Conservation (phyloP, 495 filamentous ascomycete genomes). For the Podospora pseudoanserina region DNA sequence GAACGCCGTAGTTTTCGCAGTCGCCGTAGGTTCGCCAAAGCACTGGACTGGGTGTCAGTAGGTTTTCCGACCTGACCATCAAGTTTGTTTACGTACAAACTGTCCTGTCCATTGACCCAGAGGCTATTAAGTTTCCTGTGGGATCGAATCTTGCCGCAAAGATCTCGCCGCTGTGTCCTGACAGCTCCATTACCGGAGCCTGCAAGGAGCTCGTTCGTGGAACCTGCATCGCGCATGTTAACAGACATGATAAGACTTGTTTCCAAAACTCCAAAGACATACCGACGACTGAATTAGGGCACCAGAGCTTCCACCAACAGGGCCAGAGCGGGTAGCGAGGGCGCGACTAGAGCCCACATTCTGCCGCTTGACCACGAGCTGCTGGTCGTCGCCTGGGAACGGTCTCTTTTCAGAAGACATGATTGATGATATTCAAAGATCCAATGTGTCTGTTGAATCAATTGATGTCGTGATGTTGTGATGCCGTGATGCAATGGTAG, state of each 20-base stretch:
- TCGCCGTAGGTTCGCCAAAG: conserved; percentile 89
- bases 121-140: conserved; percentile 82
- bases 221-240: conserved; percentile 51
- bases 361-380: conserved; percentile 86
- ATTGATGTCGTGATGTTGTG: background rate
- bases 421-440: background rate
- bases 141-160: conserved; percentile 90
- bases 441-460: background rate
- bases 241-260: conserved; percentile 18
- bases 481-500: background rate
- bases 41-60: conserved; percentile 47
- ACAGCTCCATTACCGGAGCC: conserved; percentile 92
- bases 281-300: conserved; percentile 80
- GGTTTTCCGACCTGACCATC: background rate
- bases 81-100: conserved; percentile 57
- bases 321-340: conserved; percentile 60
- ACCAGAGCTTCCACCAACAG: conserved; percentile 56
- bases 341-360: conserved; percentile 65
- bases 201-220: conserved; percentile 81
- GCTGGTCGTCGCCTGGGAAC: conserved; percentile 72
- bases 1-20: conserved; percentile 86
- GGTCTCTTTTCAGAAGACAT: conserved; percentile 78
- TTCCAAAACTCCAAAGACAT: conserved; percentile 38
- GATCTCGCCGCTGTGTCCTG: conserved; percentile 75
- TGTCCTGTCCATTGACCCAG: conserved; percentile 89